A percentile compares a stretch with the other conserved stretches of the same genome.
Conservation (phyloP, 139 green algal genomes). For the Chlorella sp. region DNA sequence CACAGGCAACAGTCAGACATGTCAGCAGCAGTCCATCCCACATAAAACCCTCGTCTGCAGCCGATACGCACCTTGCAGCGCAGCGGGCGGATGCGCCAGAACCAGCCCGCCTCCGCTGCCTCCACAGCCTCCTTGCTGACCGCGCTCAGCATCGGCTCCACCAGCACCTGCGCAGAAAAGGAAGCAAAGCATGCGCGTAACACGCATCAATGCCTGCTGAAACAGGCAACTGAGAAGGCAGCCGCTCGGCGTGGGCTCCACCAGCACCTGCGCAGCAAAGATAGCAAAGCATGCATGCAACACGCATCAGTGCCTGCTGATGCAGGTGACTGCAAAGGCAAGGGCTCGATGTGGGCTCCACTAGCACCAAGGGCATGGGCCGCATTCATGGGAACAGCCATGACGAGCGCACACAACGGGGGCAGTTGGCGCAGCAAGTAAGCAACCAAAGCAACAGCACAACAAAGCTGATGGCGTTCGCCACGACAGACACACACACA, state of each 20-base stretch:
- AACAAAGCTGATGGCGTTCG: too few relatives aligned
- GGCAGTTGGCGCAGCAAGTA: too few relatives aligned
- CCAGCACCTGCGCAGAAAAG: conserved; percentile 41
- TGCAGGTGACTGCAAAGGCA: too few relatives aligned
- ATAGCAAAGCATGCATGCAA: neutral
- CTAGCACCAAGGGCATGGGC: neutral
- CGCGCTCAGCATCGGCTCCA: conserved; percentile 62
- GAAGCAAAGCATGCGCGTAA: neutral
- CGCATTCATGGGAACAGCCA: neutral
- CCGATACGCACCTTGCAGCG: neutral
- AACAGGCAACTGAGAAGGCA: neutral
- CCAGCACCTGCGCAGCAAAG: neutral
- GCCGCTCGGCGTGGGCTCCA: neutral
- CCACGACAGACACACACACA: too few relatives aligned
- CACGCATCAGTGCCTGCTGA: neutral
- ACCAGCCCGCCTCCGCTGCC: conserved; percentile 63
- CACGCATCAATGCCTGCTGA: neutral
- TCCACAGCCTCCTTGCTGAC: conserved; percentile 54
- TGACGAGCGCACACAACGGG: neutral
- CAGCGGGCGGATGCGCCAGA: conserved; percentile 59
- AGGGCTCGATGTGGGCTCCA: neutral
- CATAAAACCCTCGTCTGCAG: too few relatives aligned
- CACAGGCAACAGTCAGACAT: too few relatives aligned
- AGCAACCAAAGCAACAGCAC: too few relatives aligned
- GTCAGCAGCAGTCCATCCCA: neutral